These are phyloP conservation scores for Solanum appendiculatum DNA, from an alignment of 257 asterid genomes.

Conservation along the genomic window DNA sequence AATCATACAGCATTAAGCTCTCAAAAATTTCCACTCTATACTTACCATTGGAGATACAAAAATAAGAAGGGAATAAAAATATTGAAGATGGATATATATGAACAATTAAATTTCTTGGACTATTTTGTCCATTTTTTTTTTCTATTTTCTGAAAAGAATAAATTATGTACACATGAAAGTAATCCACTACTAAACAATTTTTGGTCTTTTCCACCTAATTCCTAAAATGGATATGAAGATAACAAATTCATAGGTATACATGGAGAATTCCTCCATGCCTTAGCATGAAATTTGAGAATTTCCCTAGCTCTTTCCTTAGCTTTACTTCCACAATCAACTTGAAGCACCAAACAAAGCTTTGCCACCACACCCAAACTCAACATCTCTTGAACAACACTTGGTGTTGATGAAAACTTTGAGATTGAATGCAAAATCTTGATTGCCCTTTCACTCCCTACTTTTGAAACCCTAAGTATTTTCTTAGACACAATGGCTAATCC, in stretches of 20 bases:
- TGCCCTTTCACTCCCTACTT: slow-evolving; percentile 47
- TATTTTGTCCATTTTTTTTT: background rate
- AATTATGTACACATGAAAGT: background rate
- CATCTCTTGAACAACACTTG: slow-evolving; percentile 51
- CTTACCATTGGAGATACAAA: too few species aligned
- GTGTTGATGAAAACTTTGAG: slow-evolving; percentile 41
- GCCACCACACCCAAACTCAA: slow-evolving; percentile 56
- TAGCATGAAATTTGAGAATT: slow-evolving; percentile 48
- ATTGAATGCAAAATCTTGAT: slow-evolving; percentile 57
- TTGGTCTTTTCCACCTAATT: background rate
- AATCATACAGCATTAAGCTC: too few species aligned
- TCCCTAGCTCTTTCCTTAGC: slow-evolving; percentile 60
- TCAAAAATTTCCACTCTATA: too few species aligned
- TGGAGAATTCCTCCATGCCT: slow-evolving; percentile 55
- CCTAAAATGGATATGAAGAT: slow-evolving; percentile 30
- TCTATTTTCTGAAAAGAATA: background rate
- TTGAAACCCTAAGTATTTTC: slow-evolving; percentile 74
- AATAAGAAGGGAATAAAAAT: too few species aligned
- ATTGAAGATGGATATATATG: background rate
- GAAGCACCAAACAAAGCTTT: slow-evolving; percentile 56
- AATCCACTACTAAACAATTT: background rate
- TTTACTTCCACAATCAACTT: slow-evolving; percentile 55
- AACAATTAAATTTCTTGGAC: background rate
- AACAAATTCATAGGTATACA: slow-evolving; percentile 42
- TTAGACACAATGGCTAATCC: slow-evolving; percentile 76